phyloP scores from a whole-genome alignment of 805 yeast species.

The Starmerella riodocensis region DNA sequence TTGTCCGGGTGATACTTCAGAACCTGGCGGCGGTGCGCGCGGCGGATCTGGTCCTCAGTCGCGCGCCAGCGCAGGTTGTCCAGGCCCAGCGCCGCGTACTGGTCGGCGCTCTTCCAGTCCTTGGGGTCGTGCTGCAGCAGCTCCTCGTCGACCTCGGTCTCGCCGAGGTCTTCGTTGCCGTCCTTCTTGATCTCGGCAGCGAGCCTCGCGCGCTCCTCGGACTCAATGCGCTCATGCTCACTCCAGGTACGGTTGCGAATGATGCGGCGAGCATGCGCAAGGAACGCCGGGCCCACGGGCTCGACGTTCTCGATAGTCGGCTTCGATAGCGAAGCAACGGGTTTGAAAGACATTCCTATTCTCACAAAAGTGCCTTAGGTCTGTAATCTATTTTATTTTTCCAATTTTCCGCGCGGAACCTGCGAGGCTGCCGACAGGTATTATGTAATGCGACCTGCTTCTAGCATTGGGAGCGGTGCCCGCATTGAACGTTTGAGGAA shows the following conservation, averaged over 20 bases:
- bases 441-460: too few relatives aligned
- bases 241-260: constrained; percentile 98
- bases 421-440: too few relatives aligned
- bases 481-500: too few relatives aligned
- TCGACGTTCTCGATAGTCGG: constrained; percentile 54
- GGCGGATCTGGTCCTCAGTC: constrained; percentile 81
- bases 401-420: too few relatives aligned
- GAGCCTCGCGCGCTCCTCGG: constrained; percentile 58
- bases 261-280: constrained; percentile 93
- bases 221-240: constrained; percentile 87
- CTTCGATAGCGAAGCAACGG: constrained; percentile 22
- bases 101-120: constrained; percentile 95
- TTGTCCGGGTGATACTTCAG: constrained; percentile 97
- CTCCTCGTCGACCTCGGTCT: constrained; percentile 60
- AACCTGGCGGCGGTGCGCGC: constrained; percentile 94
- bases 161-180: constrained; percentile 31
- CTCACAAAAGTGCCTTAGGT: too few relatives aligned
- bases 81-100: constrained; percentile 90
- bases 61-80: constrained; percentile 84
- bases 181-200: constrained; percentile 48
- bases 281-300: constrained; percentile 91
- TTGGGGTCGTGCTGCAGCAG: constrained; percentile 84
- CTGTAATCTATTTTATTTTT: too few relatives aligned
- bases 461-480: too few relatives aligned
- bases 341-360: constrained; percentile 24